phyloP scores from a whole-genome alignment of 805 yeast genomes.

The Saccharomycopsis microspora region DNA sequence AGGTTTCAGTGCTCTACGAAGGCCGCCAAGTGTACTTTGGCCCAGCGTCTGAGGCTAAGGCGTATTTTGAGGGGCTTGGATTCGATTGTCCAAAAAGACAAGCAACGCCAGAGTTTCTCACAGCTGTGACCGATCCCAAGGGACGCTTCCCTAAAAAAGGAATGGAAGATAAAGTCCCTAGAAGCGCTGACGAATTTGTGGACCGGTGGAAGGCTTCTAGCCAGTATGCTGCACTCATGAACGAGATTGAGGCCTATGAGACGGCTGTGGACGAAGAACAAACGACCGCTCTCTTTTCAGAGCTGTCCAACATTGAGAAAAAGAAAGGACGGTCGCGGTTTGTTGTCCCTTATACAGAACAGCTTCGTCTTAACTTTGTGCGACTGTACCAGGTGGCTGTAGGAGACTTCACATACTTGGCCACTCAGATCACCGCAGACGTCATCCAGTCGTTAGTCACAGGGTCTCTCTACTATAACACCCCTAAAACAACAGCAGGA shows the following conservation, averaged over 20 bases:
- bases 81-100: slow-evolving; percentile 52
- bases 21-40: slow-evolving; percentile 61
- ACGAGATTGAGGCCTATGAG: slow-evolving; percentile 35
- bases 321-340: slow-evolving; percentile 27
- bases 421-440: slow-evolving; percentile 36
- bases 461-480: slow-evolving; percentile 51
- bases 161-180: slow-evolving; percentile 41
- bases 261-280: slow-evolving; percentile 20
- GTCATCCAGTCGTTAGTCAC: slow-evolving; percentile 45
- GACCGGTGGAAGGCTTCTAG: slow-evolving; percentile 43
- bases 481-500: slow-evolving; percentile 38
- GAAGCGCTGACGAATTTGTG: slow-evolving; percentile 51
- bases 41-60: slow-evolving; percentile 39
- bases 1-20: slow-evolving; percentile 46
- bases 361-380: slow-evolving; percentile 34
- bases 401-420: slow-evolving; percentile 45
- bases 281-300: slow-evolving; percentile 25
- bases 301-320: slow-evolving; percentile 29
- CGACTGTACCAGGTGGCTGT: slow-evolving; percentile 44
- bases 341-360: slow-evolving; percentile 34
- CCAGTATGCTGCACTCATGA: slow-evolving; percentile 29
- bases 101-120: slow-evolving; percentile 60
- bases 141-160: slow-evolving; percentile 44
- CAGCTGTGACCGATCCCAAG: slow-evolving; percentile 56
- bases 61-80: slow-evolving; percentile 55